Conservation (phyloP, 1,284 basidiomycete species). For the Cryptococcus sp. region DNA sequence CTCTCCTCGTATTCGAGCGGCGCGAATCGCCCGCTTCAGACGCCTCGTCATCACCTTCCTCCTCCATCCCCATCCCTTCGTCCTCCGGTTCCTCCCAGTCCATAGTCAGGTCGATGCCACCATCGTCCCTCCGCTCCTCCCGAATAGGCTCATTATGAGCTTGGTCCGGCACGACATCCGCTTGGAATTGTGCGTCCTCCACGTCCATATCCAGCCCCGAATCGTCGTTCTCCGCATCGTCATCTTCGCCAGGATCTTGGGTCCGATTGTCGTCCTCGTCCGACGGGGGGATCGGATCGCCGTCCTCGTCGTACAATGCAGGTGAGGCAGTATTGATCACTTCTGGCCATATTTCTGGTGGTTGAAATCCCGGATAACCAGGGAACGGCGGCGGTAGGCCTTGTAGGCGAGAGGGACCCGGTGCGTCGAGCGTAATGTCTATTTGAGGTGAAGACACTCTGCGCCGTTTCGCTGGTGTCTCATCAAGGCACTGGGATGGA, state of each 20-base stretch:
- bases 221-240: constrained; percentile 20
- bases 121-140: not conserved
- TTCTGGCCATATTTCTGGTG: constrained; percentile 36
- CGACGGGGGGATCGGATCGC: constrained; percentile 16
- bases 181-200: constrained; percentile 21
- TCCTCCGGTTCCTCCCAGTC: constrained; percentile 51
- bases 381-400: constrained; percentile 18
- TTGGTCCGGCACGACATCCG: not conserved
- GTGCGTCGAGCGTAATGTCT: not conserved
- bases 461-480: not conserved
- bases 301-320: constrained; percentile 24
- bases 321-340: constrained; percentile 34
- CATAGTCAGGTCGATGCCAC: not conserved
- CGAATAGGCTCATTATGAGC: not conserved
- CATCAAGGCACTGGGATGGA: not conserved
- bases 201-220: constrained; percentile 16
- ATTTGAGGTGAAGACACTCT: constrained; percentile 1
- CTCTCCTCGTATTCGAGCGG: constrained; percentile 8
- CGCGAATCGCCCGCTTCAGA: constrained; percentile 7
- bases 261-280: constrained; percentile 19
- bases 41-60: constrained; percentile 34
- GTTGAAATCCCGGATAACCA: constrained; percentile 25
- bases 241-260: constrained; percentile 23
- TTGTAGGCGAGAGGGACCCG: not conserved
- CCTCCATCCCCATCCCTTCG: constrained; percentile 53